phyloP scores from a whole-genome alignment of 2,329 filamentous ascomycete species.

The Penicillium psychrosexuale region DNA sequence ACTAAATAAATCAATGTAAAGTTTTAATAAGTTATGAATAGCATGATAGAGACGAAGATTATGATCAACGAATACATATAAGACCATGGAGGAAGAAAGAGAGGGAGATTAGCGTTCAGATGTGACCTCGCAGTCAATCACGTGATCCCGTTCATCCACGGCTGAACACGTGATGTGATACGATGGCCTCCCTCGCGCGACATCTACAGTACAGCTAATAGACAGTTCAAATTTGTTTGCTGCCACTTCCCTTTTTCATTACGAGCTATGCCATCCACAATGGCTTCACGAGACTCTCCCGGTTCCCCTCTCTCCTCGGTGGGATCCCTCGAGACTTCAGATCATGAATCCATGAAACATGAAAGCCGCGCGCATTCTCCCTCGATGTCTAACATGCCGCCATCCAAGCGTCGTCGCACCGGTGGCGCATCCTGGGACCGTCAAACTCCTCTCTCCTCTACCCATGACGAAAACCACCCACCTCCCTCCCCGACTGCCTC shows the following conservation, averaged over 20 bases:
- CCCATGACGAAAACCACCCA: slow-evolving; percentile 39
- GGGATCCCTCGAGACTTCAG: slow-evolving; percentile 59
- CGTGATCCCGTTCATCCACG: neutral
- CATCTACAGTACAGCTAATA: neutral
- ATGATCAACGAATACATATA: neutral
- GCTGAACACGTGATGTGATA: slow-evolving; percentile 10
- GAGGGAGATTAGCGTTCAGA: neutral
- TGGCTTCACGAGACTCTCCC: slow-evolving; percentile 52
- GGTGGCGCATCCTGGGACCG: slow-evolving; percentile 45
- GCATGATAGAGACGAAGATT: neutral
- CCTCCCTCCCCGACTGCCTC: slow-evolving; percentile 58
- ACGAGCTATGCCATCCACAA: slow-evolving; percentile 23
- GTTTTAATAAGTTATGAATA: no score
- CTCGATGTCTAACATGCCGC: slow-evolving; percentile 41
- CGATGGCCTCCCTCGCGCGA: slow-evolving; percentile 6
- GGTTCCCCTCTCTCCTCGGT: slow-evolving; percentile 64
- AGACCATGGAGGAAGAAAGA: neutral
- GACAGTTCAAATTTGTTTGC: neutral
- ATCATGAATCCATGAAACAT: slow-evolving; percentile 54
- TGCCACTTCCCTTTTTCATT: neutral
- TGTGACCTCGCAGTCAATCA: neutral
- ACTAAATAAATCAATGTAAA: no score
- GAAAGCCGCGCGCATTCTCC: slow-evolving; percentile 49
- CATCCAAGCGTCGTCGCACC: slow-evolving; percentile 50
- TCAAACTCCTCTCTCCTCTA: slow-evolving; percentile 50